A percentile compares a stretch with the other conserved stretches of the same genome.
Conservation (phyloP, 2,329 filamentous ascomycete species). For the Aspergillus sp. region DNA sequence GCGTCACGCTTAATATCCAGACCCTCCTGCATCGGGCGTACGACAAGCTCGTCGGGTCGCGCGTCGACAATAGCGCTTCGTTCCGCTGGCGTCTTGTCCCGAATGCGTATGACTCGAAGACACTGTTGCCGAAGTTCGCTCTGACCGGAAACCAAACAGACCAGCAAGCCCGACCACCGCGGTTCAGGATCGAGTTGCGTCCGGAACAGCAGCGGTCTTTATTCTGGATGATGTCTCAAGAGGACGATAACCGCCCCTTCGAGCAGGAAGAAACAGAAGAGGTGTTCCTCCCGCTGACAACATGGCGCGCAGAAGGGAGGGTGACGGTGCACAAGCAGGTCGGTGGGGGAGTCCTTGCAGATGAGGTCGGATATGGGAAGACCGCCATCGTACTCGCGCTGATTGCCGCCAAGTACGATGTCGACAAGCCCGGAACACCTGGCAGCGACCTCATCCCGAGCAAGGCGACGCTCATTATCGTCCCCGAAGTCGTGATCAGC, state of each 20-base stretch:
- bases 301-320: slow-evolving; percentile 50
- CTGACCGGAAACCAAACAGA: slow-evolving; percentile 37
- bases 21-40: slow-evolving; percentile 28
- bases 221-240: slow-evolving; percentile 51
- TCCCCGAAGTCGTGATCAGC: slow-evolving; percentile 44
- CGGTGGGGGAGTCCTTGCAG: slow-evolving; percentile 53
- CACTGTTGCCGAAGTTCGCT: slow-evolving; percentile 30
- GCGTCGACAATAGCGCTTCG: slow-evolving; percentile 11
- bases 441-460: slow-evolving; percentile 30
- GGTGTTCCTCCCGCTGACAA: slow-evolving; percentile 38
- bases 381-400: slow-evolving; percentile 52
- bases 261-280: slow-evolving; percentile 50
- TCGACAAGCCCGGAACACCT: slow-evolving; percentile 7
- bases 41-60: slow-evolving; percentile 14
- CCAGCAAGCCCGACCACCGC: slow-evolving; percentile 21
- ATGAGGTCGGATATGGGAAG: slow-evolving; percentile 59
- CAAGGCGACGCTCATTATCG: slow-evolving; percentile 52
- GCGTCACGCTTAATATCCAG: slow-evolving; percentile 29
- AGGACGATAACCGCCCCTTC: slow-evolving; percentile 31
- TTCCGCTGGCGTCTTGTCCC: slow-evolving; percentile 40
- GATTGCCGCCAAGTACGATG: slow-evolving; percentile 39
- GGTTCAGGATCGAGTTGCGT: slow-evolving; percentile 34
- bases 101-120: slow-evolving; percentile 30
- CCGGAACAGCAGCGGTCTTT: slow-evolving; percentile 48
- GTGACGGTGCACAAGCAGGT: slow-evolving; percentile 26